A percentile compares a stretch with the other conserved stretches of the same genome.
These are phyloP conservation scores for Xylaria telfairii DNA, from an alignment of 495 filamentous ascomycete genomes.

Conservation along the genomic window DNA sequence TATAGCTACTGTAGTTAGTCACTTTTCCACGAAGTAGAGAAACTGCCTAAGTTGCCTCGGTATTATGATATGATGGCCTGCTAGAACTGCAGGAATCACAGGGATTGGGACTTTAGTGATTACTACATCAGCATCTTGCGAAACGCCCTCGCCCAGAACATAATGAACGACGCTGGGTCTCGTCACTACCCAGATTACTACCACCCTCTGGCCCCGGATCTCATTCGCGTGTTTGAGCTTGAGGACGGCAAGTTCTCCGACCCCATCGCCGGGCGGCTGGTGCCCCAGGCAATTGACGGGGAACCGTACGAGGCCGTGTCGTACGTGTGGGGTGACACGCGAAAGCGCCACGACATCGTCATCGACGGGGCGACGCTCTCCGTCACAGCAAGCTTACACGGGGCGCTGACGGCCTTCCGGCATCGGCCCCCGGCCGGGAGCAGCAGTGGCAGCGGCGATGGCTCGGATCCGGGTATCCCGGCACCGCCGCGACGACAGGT, in stretches of 20 bases:
- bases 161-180: neutral
- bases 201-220: neutral
- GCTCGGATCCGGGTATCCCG: neutral
- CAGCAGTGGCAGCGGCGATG: neutral
- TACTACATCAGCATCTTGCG: neutral
- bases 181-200: neutral
- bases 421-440: neutral
- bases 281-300: constrained; percentile 1
- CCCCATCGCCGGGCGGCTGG: neutral
- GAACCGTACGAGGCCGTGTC: neutral
- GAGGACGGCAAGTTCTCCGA: neutral
- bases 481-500: neutral
- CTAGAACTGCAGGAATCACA: neutral
- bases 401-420: neutral
- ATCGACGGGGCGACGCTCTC: neutral
- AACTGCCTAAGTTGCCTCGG: neutral
- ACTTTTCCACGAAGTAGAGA: neutral
- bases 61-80: neutral
- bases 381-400: neutral
- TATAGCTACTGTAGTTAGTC: neutral
- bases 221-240: constrained; percentile 2
- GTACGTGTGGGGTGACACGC: neutral
- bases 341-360: neutral
- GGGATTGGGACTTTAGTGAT: neutral
- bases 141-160: neutral